These are phyloP conservation scores for Mallotus nudiflorus DNA, from an alignment of 345 rosid genomes.

Conservation along the genomic window DNA sequence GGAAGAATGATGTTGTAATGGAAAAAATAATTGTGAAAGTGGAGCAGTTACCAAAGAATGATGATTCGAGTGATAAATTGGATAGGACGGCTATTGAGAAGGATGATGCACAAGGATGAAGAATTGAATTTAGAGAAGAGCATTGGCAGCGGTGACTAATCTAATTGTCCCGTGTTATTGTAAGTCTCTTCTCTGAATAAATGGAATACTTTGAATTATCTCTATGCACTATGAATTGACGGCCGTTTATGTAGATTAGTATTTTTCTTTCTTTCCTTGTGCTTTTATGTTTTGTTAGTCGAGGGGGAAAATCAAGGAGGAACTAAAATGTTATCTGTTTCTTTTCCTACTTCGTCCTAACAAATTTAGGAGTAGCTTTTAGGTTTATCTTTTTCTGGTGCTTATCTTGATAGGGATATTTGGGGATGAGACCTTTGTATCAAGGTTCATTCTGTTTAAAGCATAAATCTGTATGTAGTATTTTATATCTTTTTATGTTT, in stretches of 20 bases:
- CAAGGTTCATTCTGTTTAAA: conserved; percentile 7
- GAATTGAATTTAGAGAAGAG: conserved; percentile 10
- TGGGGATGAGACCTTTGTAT: neutral
- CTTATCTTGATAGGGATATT: too few relatives aligned
- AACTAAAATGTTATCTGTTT: neutral
- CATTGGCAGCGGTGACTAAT: conserved; percentile 31
- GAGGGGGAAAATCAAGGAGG: conserved; percentile 12
- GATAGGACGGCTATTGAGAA: conserved; percentile 19
- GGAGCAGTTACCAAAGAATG: conserved; percentile 3
- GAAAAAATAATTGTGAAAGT: neutral
- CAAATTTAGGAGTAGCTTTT: conserved; percentile 17
- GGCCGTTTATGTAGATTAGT: conserved; percentile 5
- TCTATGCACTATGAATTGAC: conserved; percentile 15
- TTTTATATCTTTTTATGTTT: neutral
- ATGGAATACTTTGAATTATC: conserved; percentile 12
- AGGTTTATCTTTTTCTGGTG: neutral
- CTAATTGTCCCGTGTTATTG: conserved; percentile 24
- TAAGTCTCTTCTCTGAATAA: conserved; percentile 36
- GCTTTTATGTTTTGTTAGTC: conserved; percentile 12
- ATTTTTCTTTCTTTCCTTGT: neutral
- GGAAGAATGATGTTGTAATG: neutral
- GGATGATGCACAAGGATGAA: conserved; percentile 16
- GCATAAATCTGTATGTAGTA: conserved; percentile 19
- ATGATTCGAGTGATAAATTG: neutral
- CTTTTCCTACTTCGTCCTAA: conserved; percentile 16